Evolutionary conservation across 176 grass and related monocot genomes (phyloP).

Genomic region (Melocanna baccifera): DNA sequence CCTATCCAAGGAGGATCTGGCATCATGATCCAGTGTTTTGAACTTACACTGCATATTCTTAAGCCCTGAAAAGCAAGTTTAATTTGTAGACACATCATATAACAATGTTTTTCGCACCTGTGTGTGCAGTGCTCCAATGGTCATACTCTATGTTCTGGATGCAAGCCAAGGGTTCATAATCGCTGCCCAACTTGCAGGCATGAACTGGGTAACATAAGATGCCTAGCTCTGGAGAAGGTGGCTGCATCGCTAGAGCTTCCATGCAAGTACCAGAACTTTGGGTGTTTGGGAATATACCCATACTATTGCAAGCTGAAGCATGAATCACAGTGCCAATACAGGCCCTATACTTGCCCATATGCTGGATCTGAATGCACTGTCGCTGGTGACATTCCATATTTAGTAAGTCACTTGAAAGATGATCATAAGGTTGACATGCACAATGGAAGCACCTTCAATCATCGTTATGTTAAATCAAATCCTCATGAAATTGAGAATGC

Average conservation of each 20-base stretch:
- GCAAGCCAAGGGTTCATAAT: constrained; percentile 92
- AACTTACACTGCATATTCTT: background rate
- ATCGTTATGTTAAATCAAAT: constrained; percentile 91
- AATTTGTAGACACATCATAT: background rate
- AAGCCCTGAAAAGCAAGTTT: background rate
- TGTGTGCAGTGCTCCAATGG: constrained; percentile 82
- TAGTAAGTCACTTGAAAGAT: constrained; percentile 86
- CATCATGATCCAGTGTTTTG: background rate
- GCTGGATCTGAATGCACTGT: constrained; percentile 90
- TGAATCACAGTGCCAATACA: constrained; percentile 79
- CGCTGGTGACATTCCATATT: constrained; percentile 68
- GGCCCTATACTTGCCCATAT: constrained; percentile 86
- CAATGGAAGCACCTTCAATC: constrained; percentile 87
- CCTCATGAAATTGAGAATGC: constrained; percentile 95
- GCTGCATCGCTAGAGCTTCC: constrained; percentile 81
- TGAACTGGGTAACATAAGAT: constrained; percentile 93
- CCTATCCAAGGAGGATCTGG: background rate
- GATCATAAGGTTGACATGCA: constrained; percentile 99
- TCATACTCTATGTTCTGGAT: constrained; percentile 87
- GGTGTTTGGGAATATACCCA: constrained; percentile 80
- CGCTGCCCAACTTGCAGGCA: constrained; percentile 90
- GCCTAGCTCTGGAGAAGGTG: constrained; percentile 88
- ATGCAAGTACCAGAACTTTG: constrained; percentile 92
- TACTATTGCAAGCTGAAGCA: constrained; percentile 97
- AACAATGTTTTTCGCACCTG: constrained; percentile 21